Conservation (phyloP, 768 basidiomycete species). For the Boletus rufocinnamomeus region DNA sequence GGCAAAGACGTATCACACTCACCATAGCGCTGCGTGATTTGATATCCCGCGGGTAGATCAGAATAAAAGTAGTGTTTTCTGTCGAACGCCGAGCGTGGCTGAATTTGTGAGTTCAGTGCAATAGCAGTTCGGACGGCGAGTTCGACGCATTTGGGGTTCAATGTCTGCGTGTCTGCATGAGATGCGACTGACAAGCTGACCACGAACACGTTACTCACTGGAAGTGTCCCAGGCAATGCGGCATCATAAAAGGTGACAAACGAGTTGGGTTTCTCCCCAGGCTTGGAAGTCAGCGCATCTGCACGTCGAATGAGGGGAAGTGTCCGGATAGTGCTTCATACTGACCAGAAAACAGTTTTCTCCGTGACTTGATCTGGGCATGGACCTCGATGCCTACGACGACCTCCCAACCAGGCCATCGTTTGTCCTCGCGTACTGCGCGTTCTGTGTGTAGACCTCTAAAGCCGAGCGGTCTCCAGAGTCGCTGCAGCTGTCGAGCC, state of each 20-base stretch:
- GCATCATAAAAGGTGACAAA: conserved; percentile 81
- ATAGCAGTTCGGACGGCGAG: conserved; percentile 80
- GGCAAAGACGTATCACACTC: conserved; percentile 10
- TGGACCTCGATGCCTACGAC: conserved; percentile 95
- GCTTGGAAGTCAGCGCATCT: conserved; percentile 47
- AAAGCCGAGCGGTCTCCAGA: conserved; percentile 9
- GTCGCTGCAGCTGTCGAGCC: conserved; percentile 15
- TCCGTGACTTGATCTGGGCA: conserved; percentile 84
- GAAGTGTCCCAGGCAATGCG: conserved; percentile 90
- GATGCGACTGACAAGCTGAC: background rate
- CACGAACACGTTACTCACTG: conserved; percentile 51
- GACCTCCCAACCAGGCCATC: conserved; percentile 89
- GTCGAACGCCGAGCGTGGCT: conserved; percentile 80
- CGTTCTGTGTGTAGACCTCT: conserved; percentile 11
- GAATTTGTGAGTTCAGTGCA: conserved; percentile 69
- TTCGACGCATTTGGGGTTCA: conserved; percentile 72
- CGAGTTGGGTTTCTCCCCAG: conserved; percentile 64
- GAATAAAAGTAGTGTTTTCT: conserved; percentile 98
- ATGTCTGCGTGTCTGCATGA: conserved; percentile 11
- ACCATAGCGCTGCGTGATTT: conserved; percentile 97
- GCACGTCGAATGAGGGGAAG: background rate
- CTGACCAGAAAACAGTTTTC: conserved; percentile 85
- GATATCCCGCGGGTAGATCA: conserved; percentile 92
- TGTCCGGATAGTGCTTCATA: background rate
- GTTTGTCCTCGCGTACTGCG: conserved; percentile 22